A percentile compares a stretch with the other conserved stretches of the same genome.
These are phyloP conservation scores for Zea luxurians DNA, from an alignment of 176 grass and related monocot species.

Conservation along the genomic window DNA sequence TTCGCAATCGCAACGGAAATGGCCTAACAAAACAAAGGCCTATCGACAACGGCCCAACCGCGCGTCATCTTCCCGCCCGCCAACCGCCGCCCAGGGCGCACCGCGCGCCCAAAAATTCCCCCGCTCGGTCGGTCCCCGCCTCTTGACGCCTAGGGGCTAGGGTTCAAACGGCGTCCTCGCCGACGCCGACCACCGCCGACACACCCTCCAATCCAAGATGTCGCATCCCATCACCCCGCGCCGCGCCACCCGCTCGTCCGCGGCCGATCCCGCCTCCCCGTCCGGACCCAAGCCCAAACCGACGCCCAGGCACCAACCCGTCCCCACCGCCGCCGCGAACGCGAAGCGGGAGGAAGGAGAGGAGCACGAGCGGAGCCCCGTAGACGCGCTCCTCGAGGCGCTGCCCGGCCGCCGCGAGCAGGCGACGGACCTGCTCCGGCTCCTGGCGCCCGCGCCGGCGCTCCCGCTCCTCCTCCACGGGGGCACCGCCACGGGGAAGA, in stretches of 20 bases:
- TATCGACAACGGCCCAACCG: background rate
- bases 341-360: background rate
- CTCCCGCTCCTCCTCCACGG: conserved; percentile 66
- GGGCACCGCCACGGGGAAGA: conserved; percentile 72
- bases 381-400: conserved; percentile 23
- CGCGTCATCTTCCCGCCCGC: background rate
- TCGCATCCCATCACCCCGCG: conserved; percentile 48
- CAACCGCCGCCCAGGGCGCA: no score
- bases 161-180: conserved; percentile 28
- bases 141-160: conserved; percentile 20
- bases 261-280: conserved; percentile 15
- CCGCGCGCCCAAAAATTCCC: conserved; percentile 24
- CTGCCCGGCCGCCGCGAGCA: conserved; percentile 56
- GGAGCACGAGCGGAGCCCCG: background rate
- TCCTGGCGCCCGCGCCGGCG: conserved; percentile 63
- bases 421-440: conserved; percentile 62
- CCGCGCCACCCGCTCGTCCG: conserved; percentile 48
- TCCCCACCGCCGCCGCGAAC: background rate
- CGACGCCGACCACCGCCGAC: conserved; percentile 15
- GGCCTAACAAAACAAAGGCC: background rate
- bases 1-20: no score
- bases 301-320: conserved; percentile 7
- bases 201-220: conserved; percentile 4
- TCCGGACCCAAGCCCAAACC: conserved; percentile 42
- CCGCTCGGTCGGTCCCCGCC: background rate